These are phyloP conservation scores for Vaccinium darrowii DNA, from an alignment of 148 eudicot genomes.

Conservation along the genomic window DNA sequence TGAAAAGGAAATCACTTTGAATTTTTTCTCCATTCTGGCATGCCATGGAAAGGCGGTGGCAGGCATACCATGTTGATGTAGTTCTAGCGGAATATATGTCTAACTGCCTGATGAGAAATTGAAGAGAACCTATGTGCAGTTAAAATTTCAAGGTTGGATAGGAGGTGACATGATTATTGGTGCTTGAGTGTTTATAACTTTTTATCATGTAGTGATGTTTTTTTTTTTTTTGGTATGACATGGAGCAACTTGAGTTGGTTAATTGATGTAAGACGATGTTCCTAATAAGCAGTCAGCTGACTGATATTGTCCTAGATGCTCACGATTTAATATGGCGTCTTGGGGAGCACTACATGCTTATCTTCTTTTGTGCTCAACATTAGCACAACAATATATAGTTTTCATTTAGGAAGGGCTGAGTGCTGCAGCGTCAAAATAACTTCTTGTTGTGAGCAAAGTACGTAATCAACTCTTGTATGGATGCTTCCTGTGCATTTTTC, in stretches of 20 bases:
- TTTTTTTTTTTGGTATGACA: background rate
- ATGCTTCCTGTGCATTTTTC: slow-evolving; percentile 1
- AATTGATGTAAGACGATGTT: background rate
- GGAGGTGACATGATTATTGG: background rate
- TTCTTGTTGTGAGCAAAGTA: background rate
- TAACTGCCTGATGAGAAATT: background rate
- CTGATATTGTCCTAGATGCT: background rate
- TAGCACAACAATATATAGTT: background rate
- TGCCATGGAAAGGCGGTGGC: background rate
- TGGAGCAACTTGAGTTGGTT: background rate
- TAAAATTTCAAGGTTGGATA: background rate
- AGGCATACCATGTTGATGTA: background rate
- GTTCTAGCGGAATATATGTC: background rate
- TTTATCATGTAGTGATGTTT: background rate
- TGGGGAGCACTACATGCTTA: background rate
- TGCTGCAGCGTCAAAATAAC: slow-evolving; percentile 3
- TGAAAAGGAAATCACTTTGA: background rate
- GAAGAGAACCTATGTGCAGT: background rate
- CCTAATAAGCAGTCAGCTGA: background rate
- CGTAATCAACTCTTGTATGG: background rate
- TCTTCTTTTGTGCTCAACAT: background rate
- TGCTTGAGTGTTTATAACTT: background rate
- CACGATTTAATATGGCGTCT: background rate
- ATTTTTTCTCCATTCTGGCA: background rate
- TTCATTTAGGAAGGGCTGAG: background rate